Base-by-base conservation (phyloP, 2,329 filamentous ascomycete species). In the Botrytis sinoallii region DNA sequence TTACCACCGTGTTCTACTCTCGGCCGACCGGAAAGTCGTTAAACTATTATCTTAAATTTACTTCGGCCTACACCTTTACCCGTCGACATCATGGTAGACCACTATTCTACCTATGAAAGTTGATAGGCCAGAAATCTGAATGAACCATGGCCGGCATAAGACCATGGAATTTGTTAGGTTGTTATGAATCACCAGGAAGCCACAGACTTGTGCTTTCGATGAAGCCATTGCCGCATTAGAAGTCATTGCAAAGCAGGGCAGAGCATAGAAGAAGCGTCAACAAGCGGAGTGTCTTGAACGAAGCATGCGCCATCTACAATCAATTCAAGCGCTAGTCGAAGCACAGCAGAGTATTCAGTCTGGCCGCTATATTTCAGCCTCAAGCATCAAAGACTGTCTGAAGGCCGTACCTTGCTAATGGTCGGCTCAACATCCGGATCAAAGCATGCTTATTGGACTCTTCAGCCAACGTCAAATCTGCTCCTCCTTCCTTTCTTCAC, bases 41-140 rank as follows among this genome's bases (percentile, higher is more conserved):
- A 25, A 60, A 38, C 20, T 60, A 38, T 60, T 12, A 12, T 20
- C 14, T 20, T 3, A 22, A 48, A 2, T 3, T 48, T 8, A 25
- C 20, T 10, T 48, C 46, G 8, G 8, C 25, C 8, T 48, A 48
- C 46, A 3, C 0, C 20, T 48, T 10, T 48, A 22, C 8, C 44
- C 44, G 44, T 66, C 32, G 63, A 46, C n/a, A 66, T 25, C 29
- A 66, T 66, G n/a, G 18, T 29, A 67, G 9, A 42, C 42, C n/a
- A 7, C 20, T 16, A 46, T n/a, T n/a, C 69, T 52, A 52, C n/a
- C 57, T n/a, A 52, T 20, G n/a, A 52, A 71, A 71, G 69, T 73
- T 69, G 55, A 70, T 25, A 52, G 52, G 16, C 40, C 65, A 70
- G 65, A 52, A 57, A 64, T 63, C 57, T 73, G 65, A 70, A 70